A percentile compares a stretch with the other conserved stretches of the same genome.
These are phyloP conservation scores for Myxozyma sirexii DNA, from an alignment of 805 yeast species.

Conservation along the genomic window DNA sequence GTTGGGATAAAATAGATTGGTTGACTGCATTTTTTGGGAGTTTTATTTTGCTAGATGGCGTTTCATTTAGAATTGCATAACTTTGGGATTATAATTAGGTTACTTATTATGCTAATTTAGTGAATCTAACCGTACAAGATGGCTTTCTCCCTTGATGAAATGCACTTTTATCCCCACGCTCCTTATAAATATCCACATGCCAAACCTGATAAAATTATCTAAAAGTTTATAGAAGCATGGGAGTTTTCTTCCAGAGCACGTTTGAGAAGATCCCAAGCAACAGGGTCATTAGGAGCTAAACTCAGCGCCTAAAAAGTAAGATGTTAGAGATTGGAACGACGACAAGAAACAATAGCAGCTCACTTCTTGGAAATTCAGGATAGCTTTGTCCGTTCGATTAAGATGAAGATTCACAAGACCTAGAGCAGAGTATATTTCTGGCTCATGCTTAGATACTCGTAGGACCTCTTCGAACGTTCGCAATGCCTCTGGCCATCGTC, in stretches of 20 bases:
- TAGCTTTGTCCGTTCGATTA: constrained; percentile 65
- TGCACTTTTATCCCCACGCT: neutral
- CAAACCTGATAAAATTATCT: neutral
- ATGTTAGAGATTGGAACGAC: neutral
- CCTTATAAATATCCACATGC: neutral
- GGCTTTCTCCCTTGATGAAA: neutral
- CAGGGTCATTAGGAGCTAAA: constrained; percentile 75
- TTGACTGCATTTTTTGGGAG: constrained; percentile 1
- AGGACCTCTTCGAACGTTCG: constrained; percentile 76
- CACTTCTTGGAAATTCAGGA: constrained; percentile 68
- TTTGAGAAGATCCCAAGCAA: constrained; percentile 76
- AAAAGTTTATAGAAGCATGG: neutral
- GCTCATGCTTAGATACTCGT: constrained; percentile 67
- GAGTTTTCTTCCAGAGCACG: constrained; percentile 55
- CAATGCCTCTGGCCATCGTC: constrained; percentile 63
- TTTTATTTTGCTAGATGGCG: neutral
- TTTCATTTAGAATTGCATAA: neutral
- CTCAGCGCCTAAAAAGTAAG: constrained; percentile 58
- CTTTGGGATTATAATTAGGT: neutral
- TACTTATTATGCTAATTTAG: neutral
- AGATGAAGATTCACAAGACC: constrained; percentile 79
- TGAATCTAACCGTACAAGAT: neutral
- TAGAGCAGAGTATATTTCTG: constrained; percentile 77
- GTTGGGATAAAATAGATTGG: constrained; percentile 27
- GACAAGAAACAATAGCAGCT: neutral